Conservation (phyloP, 805 yeast genomes). For the Torulaspora quercuum region DNA sequence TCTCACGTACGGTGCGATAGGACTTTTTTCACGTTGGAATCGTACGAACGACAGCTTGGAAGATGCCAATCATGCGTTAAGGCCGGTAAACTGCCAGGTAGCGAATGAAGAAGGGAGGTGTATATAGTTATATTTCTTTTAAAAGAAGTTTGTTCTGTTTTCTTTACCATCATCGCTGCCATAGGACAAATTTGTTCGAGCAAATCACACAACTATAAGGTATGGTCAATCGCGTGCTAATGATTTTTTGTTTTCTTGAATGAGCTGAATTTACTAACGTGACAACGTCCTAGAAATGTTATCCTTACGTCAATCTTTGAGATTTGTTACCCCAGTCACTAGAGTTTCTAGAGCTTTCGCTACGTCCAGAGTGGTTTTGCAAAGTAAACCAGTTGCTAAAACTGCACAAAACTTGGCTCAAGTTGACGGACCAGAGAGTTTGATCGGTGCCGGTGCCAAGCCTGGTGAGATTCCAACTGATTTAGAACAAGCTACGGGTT, state of each 20-base stretch:
- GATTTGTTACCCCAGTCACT: slow-evolving; percentile 32
- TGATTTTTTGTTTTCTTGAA: too few relatives aligned
- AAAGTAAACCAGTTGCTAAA: slow-evolving; percentile 45
- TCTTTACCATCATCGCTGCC: too few relatives aligned
- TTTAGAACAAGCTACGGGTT: slow-evolving; percentile 95
- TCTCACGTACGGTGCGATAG: slow-evolving; percentile 8
- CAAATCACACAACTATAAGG: too few relatives aligned
- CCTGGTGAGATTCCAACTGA: slow-evolving; percentile 88
- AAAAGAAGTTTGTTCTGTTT: too few relatives aligned
- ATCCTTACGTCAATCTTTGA: slow-evolving; percentile 37
- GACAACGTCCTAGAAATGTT: slow-evolving; percentile 36
- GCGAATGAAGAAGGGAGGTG: slow-evolving; percentile 7
- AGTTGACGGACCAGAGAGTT: slow-evolving; percentile 70
- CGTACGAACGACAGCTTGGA: too few relatives aligned
- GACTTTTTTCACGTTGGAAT: too few relatives aligned
- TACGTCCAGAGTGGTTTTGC: slow-evolving; percentile 31
- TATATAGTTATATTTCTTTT: slow-evolving; percentile 4
- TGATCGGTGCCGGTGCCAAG: slow-evolving; percentile 88
- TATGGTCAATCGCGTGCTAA: too few relatives aligned
- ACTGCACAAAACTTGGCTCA: slow-evolving; percentile 70
- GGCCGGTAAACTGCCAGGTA: slow-evolving; percentile 9
- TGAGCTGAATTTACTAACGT: too few relatives aligned
- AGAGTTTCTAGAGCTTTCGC: slow-evolving; percentile 37
- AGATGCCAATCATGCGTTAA: too few relatives aligned
- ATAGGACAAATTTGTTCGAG: too few relatives aligned